These are phyloP conservation scores for Coccomyxa subellipsoidea DNA, from an alignment of 163 green algal genomes.

Conservation along the genomic window DNA sequence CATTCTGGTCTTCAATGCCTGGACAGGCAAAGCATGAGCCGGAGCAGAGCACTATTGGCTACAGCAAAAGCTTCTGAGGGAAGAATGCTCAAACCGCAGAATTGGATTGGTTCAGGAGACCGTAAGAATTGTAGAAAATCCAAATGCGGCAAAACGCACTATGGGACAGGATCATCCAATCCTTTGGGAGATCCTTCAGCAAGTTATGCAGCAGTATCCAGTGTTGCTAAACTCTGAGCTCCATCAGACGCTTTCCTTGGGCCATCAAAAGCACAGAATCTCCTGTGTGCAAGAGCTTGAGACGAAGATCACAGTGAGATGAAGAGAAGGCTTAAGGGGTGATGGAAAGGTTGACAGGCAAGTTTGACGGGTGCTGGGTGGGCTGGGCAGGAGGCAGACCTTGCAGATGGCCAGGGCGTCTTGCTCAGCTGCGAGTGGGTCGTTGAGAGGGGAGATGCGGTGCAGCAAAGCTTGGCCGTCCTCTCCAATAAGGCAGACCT, in stretches of 20 bases:
- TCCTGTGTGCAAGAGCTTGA: too few relatives aligned
- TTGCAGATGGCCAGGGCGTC: not conserved
- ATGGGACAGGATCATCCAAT: constrained; percentile 48
- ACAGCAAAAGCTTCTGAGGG: too few relatives aligned
- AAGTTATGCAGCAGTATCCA: constrained; percentile 50
- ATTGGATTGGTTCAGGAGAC: too few relatives aligned
- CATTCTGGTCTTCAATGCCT: not conserved
- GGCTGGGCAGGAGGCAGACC: not conserved
- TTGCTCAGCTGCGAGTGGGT: not conserved
- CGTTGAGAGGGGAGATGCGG: not conserved
- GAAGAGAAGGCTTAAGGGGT: too few relatives aligned
- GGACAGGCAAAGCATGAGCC: too few relatives aligned
- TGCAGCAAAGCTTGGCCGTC: not conserved
- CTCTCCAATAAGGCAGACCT: constrained; percentile 3
- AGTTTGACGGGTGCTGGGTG: too few relatives aligned
- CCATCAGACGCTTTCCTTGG: too few relatives aligned
- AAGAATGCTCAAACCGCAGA: too few relatives aligned
- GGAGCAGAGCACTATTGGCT: too few relatives aligned
- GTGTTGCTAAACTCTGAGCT: constrained; percentile 64
- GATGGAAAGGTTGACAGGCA: too few relatives aligned
- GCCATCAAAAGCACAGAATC: too few relatives aligned
- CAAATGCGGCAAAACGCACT: constrained; percentile 48
- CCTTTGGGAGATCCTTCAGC: constrained; percentile 50
- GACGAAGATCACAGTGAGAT: too few relatives aligned
- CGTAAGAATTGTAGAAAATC: constrained; percentile 26